phyloP scores from a whole-genome alignment of 2,329 filamentous ascomycete genomes.

The Nemania diffusa region DNA sequence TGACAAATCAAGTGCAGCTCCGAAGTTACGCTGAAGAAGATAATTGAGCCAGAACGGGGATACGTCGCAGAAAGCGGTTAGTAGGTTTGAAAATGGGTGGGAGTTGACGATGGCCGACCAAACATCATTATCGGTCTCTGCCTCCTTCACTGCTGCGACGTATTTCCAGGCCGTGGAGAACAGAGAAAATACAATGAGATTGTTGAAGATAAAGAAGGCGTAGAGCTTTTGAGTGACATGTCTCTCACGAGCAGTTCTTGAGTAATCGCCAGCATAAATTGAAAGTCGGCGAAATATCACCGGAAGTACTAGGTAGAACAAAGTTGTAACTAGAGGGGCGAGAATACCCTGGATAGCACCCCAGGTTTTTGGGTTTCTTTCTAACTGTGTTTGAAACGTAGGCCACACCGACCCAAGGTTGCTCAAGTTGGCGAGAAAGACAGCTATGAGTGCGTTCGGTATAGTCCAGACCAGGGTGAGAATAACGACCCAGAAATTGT shows the following conservation, averaged over 20 bases:
- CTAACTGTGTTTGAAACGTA: constrained; percentile 72
- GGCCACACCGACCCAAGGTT: constrained; percentile 84
- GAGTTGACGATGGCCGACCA: constrained; percentile 76
- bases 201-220: constrained; percentile 95
- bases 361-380: constrained; percentile 73
- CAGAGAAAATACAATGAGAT: constrained; percentile 88
- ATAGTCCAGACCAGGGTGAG: constrained; percentile 86
- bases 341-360: constrained; percentile 88
- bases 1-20: constrained; percentile 87
- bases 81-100: constrained; percentile 56
- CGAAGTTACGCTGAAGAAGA: constrained; percentile 82
- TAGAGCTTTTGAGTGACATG: constrained; percentile 91
- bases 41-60: constrained; percentile 42
- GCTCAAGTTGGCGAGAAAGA: constrained; percentile 85
- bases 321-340: constrained; percentile 84
- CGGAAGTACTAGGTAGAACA: constrained; percentile 86
- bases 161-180: constrained; percentile 70
- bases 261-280: constrained; percentile 82
- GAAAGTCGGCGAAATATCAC: constrained; percentile 90
- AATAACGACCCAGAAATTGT: constrained; percentile 64
- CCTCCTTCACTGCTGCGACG: constrained; percentile 69
- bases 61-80: constrained; percentile 41
- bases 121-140: constrained; percentile 65
- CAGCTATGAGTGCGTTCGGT: constrained; percentile 90
- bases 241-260: constrained; percentile 87